Evolutionary conservation across 805 yeast genomes (phyloP), one percentile per base, ranked within the genome.

Genomic region (Monosporozyma yasuniensis): DNA sequence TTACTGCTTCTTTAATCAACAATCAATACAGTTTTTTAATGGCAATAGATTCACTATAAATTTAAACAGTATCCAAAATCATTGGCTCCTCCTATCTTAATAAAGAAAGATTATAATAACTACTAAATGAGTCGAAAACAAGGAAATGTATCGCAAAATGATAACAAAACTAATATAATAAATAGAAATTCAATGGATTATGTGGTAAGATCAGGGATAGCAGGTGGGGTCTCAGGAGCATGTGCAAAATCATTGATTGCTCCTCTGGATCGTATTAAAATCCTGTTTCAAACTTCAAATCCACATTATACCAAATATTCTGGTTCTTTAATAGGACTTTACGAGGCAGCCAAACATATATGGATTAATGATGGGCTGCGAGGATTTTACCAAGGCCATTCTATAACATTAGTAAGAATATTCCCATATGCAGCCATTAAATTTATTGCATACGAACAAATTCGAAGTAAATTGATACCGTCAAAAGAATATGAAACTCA

Each of bases 351-450:
- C 0, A 69, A 69, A 34, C 75, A 78, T 50, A 90, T 93, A 23
- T 79, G 79, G 69, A 50, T 57, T 7, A 73, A 70, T 47, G 93
- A 88, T 64, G 98, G 98, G 16, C 44, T 81, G 1, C 54, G 70
- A 42, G 99, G 99, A 1, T 77, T 93, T 49, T 91, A 81, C 64
- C 96, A 91, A 61, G 99, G 99, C 39, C 99, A 93, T 65, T 87
- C 96, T 4, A 96, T 95, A 0, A 93, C 99, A 0, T 70, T 93
- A 47, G 66, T 90, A 42, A 75, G 99, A 54, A 87, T 93, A 3
- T 91, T 93, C 65, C 99, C 99, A 1, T 93, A 93, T 65, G 97
- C 99, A 3, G 96, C 96, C 10, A 86, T 93, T 61, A 93, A 93
- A 65, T 93, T 91, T 66, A 96, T 93, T 14, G 90, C 95, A 9